Base-by-base conservation (phyloP, 495 filamentous ascomycete genomes). In the Clavariopsis aquatica region DNA sequence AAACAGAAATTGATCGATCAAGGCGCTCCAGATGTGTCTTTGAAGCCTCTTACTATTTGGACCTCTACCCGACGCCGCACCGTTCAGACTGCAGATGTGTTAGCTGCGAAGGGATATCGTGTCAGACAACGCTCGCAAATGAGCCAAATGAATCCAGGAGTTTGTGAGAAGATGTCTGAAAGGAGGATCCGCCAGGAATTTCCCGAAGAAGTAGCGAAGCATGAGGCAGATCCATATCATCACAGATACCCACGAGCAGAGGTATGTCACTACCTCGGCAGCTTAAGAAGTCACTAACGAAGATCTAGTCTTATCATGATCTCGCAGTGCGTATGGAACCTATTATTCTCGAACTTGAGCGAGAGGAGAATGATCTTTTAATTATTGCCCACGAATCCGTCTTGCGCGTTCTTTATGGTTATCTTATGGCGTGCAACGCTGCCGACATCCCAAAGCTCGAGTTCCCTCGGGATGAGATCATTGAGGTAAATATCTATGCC, bases 321-420 rank as follows among this genome's bases (percentile, higher is more conserved):
- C 85, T 99, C 41, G 95, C 95, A 24, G 94, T 98, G 59, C 90
- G 95, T 22, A 85, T 98, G n/a, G 95, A 99, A 75, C 95, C 95
- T 9, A 94, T 99, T 64, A 99, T 99, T 74, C 84, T 99, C 10
- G 95, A 99, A 76, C 83, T 99, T 2, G 95, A 99, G 76, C 89
- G 95, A 34, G 94, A 99, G 74, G 90, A 96, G 72, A 96, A 95
- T 62, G 95, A 99, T 75, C 81, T 99, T 41, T 81, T 99, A 28
- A 96, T 99, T 66, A 96, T 99, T 73, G 95, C 95, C 15, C 95
- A 99, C 72, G 95, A 99, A 75, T 93, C 89, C 62, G 95, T 99
- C 13, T 80, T 99, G 49, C 89, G 95, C 52, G 95, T 99, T 45
- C 80, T 99, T 24, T 99, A 98, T 72, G 93, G 93, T 13, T 99